phyloP scores from a whole-genome alignment of 257 asterid species.

The Solanum pimpinellifolium region DNA sequence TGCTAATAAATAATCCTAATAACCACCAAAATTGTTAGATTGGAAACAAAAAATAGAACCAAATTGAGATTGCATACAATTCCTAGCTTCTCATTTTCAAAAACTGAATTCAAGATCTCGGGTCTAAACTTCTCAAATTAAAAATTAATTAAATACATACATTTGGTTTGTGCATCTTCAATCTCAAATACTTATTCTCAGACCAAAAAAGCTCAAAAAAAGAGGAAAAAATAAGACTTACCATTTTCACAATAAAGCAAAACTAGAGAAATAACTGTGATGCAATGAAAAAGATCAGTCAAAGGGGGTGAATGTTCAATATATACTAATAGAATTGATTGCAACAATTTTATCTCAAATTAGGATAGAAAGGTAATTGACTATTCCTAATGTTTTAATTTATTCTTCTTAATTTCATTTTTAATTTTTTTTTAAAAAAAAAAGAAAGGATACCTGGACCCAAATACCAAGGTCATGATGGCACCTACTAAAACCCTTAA shows the following conservation, averaged over 20 bases:
- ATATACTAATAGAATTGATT: too few species aligned
- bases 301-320: background rate
- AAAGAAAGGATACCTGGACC: background rate
- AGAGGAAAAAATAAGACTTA: background rate
- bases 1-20: background rate
- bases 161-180: background rate
- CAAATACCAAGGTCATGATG: background rate
- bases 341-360: background rate
- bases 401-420: background rate
- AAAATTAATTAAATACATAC: background rate
- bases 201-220: background rate
- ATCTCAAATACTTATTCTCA: background rate
- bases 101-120: too few species aligned
- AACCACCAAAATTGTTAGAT: background rate
- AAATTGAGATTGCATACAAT: background rate
- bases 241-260: background rate
- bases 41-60: background rate
- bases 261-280: background rate
- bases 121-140: too few species aligned
- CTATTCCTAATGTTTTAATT: background rate
- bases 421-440: too few species aligned
- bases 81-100: background rate
- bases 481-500: background rate
- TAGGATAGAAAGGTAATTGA: background rate
- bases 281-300: background rate